Evolutionary conservation across 2,329 filamentous ascomycete genomes (phyloP), one percentile per base, ranked within the genome.

Genomic region (Aureobasidium sp.): DNA sequence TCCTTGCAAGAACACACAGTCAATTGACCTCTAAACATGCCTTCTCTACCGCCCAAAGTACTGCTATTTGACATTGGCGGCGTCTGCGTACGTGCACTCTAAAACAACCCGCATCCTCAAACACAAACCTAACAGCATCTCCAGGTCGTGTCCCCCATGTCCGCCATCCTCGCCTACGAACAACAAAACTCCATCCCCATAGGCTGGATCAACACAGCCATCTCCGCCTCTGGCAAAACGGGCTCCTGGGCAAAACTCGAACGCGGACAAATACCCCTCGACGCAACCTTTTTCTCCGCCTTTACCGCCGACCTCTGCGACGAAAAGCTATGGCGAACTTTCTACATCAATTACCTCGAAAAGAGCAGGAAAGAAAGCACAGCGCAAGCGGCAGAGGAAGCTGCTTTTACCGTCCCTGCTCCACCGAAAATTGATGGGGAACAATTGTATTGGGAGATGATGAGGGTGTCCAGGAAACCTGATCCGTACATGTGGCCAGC

Each of bases 61-160:
- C 78, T 95, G 36, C 80, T 99, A 25, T 97, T 97, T 74, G 94
- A 99, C 76, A 94, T 99, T 68, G 94, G 94, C 42, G 94, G 94
- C 65, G 94, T 99, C 68, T 95, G 91, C 81, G 93, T 96, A 87
- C 81, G 86, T 64, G 58, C 39, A 57, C 39, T 52, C 6, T 25
- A 7, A 37, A 44, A 25, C 31, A 57, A 47, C 49, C 37, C 2
- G 22, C 25, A 22, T 22, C 47, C 14, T 25, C 3, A 25, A 17
- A 25, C 42, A 47, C 20, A 12, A 62, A 8, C 2, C 44, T 8
- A 58, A 63, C 41, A 59, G 69, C 56, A 8, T 37, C 67, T 53
- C 15, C 67, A 96, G 92, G 91, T 97, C 61, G 80, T 88, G 27
- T 97, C 91, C 1, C 94, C 94, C 11, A 92, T 99, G 70, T 91